phyloP scores from a whole-genome alignment of 345 rosid species.

The Hibiscus trionum region DNA sequence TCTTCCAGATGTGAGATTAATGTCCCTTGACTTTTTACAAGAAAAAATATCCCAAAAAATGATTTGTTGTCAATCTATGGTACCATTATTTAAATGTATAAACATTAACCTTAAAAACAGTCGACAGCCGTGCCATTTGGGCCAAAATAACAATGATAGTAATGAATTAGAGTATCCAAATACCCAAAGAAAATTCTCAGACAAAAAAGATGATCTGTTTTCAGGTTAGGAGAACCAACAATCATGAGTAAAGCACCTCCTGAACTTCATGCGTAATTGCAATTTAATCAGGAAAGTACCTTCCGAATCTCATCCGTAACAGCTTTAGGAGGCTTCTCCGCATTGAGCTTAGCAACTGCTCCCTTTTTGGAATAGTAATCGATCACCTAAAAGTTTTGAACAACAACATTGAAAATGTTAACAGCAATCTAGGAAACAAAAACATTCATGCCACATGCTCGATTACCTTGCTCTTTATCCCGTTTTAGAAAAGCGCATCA shows the following conservation, averaged over 20 bases:
- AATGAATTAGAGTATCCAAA: constrained; percentile 1
- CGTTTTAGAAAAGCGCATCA: too few species aligned
- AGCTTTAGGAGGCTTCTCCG: constrained; percentile 73
- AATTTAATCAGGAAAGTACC: constrained; percentile 38
- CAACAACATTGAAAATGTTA: not conserved
- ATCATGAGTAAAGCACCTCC: not conserved
- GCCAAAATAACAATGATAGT: not conserved
- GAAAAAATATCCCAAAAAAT: not conserved
- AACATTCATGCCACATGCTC: too few species aligned
- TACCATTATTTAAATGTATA: not conserved
- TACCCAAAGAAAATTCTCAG: not conserved
- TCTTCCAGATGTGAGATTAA: too few species aligned
- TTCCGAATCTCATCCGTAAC: constrained; percentile 72
- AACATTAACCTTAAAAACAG: not conserved
- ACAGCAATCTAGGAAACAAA: too few species aligned
- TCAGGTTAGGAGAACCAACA: not conserved
- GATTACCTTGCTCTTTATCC: too few species aligned
- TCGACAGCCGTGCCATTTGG: not conserved
- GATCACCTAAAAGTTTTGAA: constrained; percentile 41
- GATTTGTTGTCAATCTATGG: not conserved
- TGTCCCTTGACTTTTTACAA: too few species aligned
- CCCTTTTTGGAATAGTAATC: constrained; percentile 73
- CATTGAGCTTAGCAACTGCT: constrained; percentile 57
- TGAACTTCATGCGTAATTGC: not conserved
- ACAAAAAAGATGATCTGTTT: not conserved